These are phyloP conservation scores for Moricandia arvensis DNA, from an alignment of 345 rosid genomes.

Conservation along the genomic window DNA sequence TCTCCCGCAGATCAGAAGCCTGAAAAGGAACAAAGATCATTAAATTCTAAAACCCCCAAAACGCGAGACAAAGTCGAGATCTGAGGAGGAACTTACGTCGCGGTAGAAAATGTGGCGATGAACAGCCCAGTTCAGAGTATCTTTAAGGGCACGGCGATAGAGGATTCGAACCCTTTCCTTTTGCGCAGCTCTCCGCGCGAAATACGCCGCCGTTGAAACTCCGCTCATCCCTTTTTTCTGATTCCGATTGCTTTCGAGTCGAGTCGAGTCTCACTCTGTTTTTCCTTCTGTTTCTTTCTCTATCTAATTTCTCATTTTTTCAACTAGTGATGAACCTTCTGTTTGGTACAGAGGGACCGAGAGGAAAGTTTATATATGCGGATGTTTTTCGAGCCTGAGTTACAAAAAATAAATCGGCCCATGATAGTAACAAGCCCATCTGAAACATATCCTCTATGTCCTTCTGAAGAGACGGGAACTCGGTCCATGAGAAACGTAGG, in stretches of 20 bases:
- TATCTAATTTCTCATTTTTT: constrained; percentile 7
- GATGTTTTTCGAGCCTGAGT: neutral
- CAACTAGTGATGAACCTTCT: constrained; percentile 17
- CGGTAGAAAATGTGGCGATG: constrained; percentile 90
- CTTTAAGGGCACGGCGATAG: constrained; percentile 91
- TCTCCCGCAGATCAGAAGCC: constrained; percentile 83
- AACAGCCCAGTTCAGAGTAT: constrained; percentile 95
- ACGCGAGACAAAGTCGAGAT: constrained; percentile 12
- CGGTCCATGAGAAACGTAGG: neutral
- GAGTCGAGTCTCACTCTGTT: constrained; percentile 7
- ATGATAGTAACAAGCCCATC: neutral
- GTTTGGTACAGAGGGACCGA: neutral
- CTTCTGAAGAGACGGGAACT: neutral
- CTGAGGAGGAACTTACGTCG: constrained; percentile 50
- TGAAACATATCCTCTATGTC: neutral
- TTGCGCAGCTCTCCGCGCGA: constrained; percentile 86
- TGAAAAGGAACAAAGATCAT: constrained; percentile 25
- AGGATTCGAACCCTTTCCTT: constrained; percentile 90
- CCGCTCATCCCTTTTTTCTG: constrained; percentile 54
- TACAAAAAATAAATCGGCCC: neutral
- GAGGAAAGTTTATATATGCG: neutral
- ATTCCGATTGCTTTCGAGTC: constrained; percentile 24
- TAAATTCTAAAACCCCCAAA: neutral
- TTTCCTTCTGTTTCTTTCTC: neutral
- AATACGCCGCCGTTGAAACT: constrained; percentile 59